Base-by-base conservation (phyloP, 306 rosid genomes). In the Cercis canadensis region DNA sequence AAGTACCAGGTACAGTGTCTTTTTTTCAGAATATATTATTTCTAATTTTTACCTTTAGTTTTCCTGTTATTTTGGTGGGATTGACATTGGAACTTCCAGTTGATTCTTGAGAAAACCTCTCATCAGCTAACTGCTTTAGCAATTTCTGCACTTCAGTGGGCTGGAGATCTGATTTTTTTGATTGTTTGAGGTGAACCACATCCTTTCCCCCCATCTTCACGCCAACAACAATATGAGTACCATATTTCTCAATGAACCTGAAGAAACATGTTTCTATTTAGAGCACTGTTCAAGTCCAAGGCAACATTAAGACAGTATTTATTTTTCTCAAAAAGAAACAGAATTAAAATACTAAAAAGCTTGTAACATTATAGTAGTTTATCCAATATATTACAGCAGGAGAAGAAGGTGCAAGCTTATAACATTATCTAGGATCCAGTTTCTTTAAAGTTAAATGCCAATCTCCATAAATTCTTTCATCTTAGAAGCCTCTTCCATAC, bases 151-250 rank as follows among this genome's bases (percentile, higher is more conserved):
- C 78, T 44, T 94, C 97, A 21, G 76, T 40, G 0, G 85, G 83
- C 36, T 68, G 80, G 72, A 84, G 64, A 54, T 76, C 83, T 61
- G 98, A 94, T 17, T 65, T 82, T 50, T 73, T 86, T 31, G 79
- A 75, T 80, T 94, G 97, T 86, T 83, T 94, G 67, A 89, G 63
- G 76, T 84, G 92, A 76, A 90, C 62, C 15, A 86, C 90, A 75
- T 94, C 97, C 70, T 90, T 90, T 13, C 98, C 98, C 64, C 98
- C 98, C 98, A 94, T 90, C 86, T 86, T 86, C 78, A 87, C 95
- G 43, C 98, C 98, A 67, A 89, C 95, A 81, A 94, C 78, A 50
- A 90, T 52, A 73, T 90, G 97, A 17, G 98, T 94, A 9, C 98
- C 98, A 67, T 90, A 90, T 33, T 90, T 90, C 29, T 87, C 90